Evolutionary conservation across 2,329 filamentous ascomycete genomes (phyloP), one percentile per base, ranked within the genome.

Genomic region (Botryotinia calthae): DNA sequence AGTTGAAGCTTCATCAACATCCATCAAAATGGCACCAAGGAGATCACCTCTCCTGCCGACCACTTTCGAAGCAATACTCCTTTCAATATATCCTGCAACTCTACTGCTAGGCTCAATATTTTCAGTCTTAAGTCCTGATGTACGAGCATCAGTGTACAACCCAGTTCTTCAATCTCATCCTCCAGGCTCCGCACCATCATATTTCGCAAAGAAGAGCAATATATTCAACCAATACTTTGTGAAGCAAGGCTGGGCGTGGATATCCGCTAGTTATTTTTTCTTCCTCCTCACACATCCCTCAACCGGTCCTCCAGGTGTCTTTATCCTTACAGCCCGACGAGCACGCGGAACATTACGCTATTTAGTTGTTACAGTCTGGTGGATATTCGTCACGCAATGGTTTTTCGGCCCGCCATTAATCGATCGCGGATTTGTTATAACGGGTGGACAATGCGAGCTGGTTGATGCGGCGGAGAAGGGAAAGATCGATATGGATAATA

Each of bases 141-240:
- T 90, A 18, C 90, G 89, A 79, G 84, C 84, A 64, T 86, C 88
- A 2, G 85, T 88, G 5, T 94, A 93, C 84, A 88, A 90, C 76
- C 81, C 85, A 3, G 79, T 83, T 58, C 82, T 86, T 37, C 92
- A 94, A 80, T 87, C 91, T 20, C 91, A 93, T 82, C 82, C 85
- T 5, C 86, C 85, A 64, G 83, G 84, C 82, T 82, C 85, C 7
- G 88, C 91, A 68, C 93, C 93, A 3, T 91, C 87, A 81, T 99
- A 98, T 85, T 99, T 99, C 82, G 95, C 96, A 64, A 91, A 91
- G 78, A 99, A 99, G 83, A 87, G 90, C 82, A 99, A 99, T 84
- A 78, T 98, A 70, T 92, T 98, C 87, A 99, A 99, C 81, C 82
- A 92, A 64, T 88, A 94, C 79, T 99, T 98, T 80, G 96, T 99